A percentile compares a stretch with the other conserved stretches of the same genome.
These are phyloP conservation scores for Fraxinus ornus DNA, from an alignment of 305 asterid genomes.

Conservation along the genomic window DNA sequence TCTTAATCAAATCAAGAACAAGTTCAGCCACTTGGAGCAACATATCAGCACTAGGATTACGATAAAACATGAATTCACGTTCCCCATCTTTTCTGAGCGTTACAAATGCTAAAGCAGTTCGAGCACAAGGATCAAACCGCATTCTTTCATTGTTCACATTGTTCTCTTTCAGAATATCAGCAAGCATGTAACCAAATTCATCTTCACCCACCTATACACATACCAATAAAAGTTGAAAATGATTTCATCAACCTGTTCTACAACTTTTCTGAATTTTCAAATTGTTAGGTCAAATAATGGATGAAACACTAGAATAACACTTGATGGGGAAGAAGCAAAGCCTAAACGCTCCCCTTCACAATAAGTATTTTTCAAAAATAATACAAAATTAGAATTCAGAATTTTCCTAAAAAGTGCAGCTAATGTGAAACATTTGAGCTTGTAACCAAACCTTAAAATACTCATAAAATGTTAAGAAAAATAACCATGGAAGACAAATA, in stretches of 20 bases:
- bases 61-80: slow-evolving; percentile 96
- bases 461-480: not conserved
- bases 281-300: not conserved
- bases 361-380: not conserved
- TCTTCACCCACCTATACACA: slow-evolving; percentile 86
- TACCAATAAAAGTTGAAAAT: slow-evolving; percentile 1
- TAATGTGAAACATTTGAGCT: not conserved
- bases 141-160: slow-evolving; percentile 83
- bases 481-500: not conserved
- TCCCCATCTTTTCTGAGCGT: slow-evolving; percentile 92
- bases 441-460: not conserved
- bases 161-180: slow-evolving; percentile 83
- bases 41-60: slow-evolving; percentile 99
- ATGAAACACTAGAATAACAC: not conserved
- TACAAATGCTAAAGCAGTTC: slow-evolving; percentile 95
- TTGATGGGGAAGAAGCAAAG: not conserved
- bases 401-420: not conserved
- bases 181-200: slow-evolving; percentile 97
- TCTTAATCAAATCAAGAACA: slow-evolving; percentile 70
- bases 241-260: not conserved
- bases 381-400: not conserved
- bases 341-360: not conserved
- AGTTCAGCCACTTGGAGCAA: slow-evolving; percentile 78
- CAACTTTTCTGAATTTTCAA: not conserved
- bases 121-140: slow-evolving; percentile 96